phyloP scores from a whole-genome alignment of 805 yeast species.

The Candida adriatica region DNA sequence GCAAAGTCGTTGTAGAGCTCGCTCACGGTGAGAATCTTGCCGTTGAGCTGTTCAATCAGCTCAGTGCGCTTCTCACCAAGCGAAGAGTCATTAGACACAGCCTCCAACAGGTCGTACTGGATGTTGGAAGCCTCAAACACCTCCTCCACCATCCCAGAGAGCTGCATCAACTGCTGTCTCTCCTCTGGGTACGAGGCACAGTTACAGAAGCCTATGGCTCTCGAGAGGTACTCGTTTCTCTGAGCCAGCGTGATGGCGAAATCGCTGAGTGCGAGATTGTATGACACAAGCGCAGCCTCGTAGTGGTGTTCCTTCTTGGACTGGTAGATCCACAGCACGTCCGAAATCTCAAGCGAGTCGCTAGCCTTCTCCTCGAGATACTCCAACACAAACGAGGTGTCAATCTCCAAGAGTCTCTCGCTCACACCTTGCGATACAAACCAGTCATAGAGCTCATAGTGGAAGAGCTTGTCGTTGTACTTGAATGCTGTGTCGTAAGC shows the following conservation, averaged over 20 bases:
- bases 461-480: conserved; percentile 79
- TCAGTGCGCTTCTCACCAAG: conserved; percentile 42
- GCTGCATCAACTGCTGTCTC: conserved; percentile 68
- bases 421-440: conserved; percentile 70
- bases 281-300: conserved; percentile 79
- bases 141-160: conserved; percentile 67
- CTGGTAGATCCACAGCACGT: conserved; percentile 81
- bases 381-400: conserved; percentile 73
- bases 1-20: conserved; percentile 82
- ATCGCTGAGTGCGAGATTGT: conserved; percentile 65
- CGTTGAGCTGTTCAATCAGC: conserved; percentile 50
- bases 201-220: conserved; percentile 91
- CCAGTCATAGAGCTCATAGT: conserved; percentile 91
- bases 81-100: conserved; percentile 47
- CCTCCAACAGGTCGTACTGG: conserved; percentile 46
- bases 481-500: conserved; percentile 71
- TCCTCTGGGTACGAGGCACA: conserved; percentile 72
- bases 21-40: conserved; percentile 60
- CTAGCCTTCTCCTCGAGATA: conserved; percentile 65
- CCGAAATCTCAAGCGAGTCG: conserved; percentile 66
- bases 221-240: conserved; percentile 80
- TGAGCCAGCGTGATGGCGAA: conserved; percentile 61
- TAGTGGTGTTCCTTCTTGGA: conserved; percentile 74
- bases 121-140: conserved; percentile 80
- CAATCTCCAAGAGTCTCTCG: conserved; percentile 69